Evolutionary conservation across 2,329 filamentous ascomycete species (phyloP), one percentile per base, ranked within the genome.

Genomic region (Phaeosphaeria sp.): DNA sequence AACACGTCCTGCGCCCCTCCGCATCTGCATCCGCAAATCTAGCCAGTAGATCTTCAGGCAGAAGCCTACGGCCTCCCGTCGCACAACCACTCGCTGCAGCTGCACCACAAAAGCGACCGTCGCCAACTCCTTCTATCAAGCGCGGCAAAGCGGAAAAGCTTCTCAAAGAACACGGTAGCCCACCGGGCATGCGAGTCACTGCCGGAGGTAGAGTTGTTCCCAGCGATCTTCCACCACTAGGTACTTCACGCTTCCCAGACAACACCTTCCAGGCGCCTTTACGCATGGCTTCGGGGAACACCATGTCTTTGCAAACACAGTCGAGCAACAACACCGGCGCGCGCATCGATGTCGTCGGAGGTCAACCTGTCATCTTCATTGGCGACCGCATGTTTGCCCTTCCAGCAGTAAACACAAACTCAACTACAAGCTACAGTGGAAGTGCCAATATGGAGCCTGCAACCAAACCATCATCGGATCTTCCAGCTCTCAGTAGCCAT

Each of bases 201-300:
- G 82, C 82, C 59, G 82, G 82, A 41, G 82, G 82, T n/a, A 78
- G 81, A 18, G 79, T 84, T 59, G 81, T 84, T n/a, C 81, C 81
- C 15, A 81, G 77, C 51, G 81, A 78, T 57, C 67, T 77, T 50
- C 69, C 69, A 44, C 71, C 69, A n/a, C 62, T 77, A 23, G 63
- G 64, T 44, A 70, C 66, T 52, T 59, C 69, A 20, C 69, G 72
- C 53, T 74, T 70, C 57, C 66, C 63, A 54, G 70, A 73, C 66
- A 73, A 66, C 58, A 65, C 62, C 48, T 68, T 70, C 64, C 73
- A 67, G 47, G 58, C 67, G 15, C 66, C 63, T n/a, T 50, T 71
- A 27, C 67, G 69, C 33, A 52, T 67, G 30, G 51, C 64, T 20
- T 55, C 66, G 5, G 60, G 61, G 54, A 71, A 64, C 59, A 54